These are phyloP conservation scores for Pestalotiopsis sp. DNA, from an alignment of 2,329 filamentous ascomycete genomes.

Conservation along the genomic window DNA sequence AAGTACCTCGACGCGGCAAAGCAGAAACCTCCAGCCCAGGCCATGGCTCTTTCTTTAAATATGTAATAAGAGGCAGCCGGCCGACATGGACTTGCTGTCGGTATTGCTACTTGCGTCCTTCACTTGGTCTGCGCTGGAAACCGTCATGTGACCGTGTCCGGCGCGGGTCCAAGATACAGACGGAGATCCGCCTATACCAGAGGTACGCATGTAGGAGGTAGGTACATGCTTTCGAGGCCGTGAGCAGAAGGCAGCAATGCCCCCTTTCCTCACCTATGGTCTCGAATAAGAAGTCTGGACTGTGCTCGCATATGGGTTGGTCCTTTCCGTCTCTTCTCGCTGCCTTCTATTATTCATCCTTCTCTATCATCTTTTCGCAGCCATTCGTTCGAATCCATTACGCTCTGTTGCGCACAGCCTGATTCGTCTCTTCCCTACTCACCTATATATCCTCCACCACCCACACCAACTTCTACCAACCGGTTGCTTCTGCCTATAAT, in stretches of 20 bases:
- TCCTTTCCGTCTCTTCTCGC: neutral
- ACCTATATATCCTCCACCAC: slow-evolving; percentile 14
- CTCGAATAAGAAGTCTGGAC: slow-evolving; percentile 9
- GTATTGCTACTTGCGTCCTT: slow-evolving; percentile 12
- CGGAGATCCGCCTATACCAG: neutral
- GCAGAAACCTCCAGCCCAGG: neutral
- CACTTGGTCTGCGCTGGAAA: neutral
- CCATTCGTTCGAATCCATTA: neutral
- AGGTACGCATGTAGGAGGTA: neutral
- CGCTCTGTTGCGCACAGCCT: slow-evolving; percentile 13
- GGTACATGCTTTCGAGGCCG: neutral
- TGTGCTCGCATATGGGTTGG: slow-evolving; percentile 14
- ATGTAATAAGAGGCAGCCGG: slow-evolving; percentile 5
- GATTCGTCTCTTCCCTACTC: slow-evolving; percentile 11
- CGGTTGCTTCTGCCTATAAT: slow-evolving; percentile 9
- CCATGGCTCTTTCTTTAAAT: neutral
- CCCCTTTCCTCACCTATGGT: slow-evolving; percentile 12
- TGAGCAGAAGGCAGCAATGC: slow-evolving; percentile 18
- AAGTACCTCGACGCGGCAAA: neutral
- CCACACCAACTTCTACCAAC: slow-evolving; percentile 8
- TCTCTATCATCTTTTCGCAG: slow-evolving; percentile 1
- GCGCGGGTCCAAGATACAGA: neutral
- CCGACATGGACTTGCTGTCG: slow-evolving; percentile 4
- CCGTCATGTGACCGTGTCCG: neutral
- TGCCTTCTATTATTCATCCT: neutral